Evolutionary conservation across 1,284 basidiomycete genomes (phyloP).

Genomic region (Cutaneotrichosporon arboriforme): DNA sequence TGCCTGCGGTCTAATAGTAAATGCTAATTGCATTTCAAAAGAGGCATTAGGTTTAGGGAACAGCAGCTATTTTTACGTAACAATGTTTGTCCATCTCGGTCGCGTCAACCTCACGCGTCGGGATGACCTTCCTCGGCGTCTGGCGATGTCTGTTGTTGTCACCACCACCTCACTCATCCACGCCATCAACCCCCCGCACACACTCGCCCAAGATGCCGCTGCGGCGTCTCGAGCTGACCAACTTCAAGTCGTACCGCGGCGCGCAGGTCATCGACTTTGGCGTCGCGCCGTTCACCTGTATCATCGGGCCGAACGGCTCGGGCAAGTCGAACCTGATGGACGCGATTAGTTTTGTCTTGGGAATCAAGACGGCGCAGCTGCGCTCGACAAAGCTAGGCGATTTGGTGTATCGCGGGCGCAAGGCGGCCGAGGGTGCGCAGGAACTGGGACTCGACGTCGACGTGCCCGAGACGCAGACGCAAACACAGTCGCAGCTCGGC

Average conservation of each 20-base stretch:
- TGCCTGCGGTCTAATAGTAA: too few relatives aligned
- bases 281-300: constrained; percentile 72
- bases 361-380: constrained; percentile 88
- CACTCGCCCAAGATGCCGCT: constrained; percentile 42
- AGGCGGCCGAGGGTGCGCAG: constrained; percentile 52
- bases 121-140: too few relatives aligned
- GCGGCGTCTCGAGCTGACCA: constrained; percentile 67
- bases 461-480: constrained; percentile 23
- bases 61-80: too few relatives aligned
- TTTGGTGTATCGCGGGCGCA: constrained; percentile 85
- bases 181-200: neutral
- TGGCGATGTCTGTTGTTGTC: too few relatives aligned
- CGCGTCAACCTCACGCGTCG: too few relatives aligned
- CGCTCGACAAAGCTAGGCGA: constrained; percentile 91
- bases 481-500: constrained; percentile 49
- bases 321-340: constrained; percentile 99
- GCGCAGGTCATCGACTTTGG: constrained; percentile 53
- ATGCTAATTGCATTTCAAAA: too few relatives aligned
- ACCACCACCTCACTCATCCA: neutral
- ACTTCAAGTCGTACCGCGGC: constrained; percentile 84
- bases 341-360: constrained; percentile 97
- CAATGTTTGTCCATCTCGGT: too few relatives aligned
- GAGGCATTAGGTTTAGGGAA: too few relatives aligned
- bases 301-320: constrained; percentile 98
- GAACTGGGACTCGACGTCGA: constrained; percentile 50